Evolutionary conservation across 192 early-diverging fungal species (phyloP).

Genomic region (Umbelopsis isabellina): DNA sequence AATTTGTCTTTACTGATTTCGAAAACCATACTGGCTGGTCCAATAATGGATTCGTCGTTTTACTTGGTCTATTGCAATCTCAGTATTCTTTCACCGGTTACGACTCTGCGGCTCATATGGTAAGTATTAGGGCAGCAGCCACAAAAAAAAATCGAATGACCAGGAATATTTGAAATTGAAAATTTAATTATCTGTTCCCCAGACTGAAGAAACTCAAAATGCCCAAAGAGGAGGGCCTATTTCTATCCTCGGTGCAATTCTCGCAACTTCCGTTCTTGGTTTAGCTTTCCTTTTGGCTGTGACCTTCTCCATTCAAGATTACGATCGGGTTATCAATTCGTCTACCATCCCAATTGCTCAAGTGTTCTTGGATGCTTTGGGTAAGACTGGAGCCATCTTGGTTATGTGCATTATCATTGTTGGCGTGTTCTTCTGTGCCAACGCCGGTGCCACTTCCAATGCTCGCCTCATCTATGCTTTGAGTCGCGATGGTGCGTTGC

Average conservation of each 20-base stretch:
- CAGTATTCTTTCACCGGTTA: conserved; percentile 45
- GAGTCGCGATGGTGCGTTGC: conserved; percentile 50
- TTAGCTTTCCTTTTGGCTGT: conserved; percentile 42
- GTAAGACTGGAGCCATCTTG: conserved; percentile 39
- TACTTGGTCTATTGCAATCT: conserved; percentile 36
- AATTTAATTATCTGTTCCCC: background rate
- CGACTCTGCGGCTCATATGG: conserved; percentile 17
- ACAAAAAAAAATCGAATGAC: no score
- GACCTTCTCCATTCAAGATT: conserved; percentile 46
- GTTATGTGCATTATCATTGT: conserved; percentile 44
- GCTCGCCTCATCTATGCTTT: conserved; percentile 52
- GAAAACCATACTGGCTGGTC: conserved; percentile 45
- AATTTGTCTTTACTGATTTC: conserved; percentile 42
- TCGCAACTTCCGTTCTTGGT: conserved; percentile 39
- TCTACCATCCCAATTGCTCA: conserved; percentile 35
- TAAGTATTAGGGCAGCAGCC: background rate
- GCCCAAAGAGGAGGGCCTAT: conserved; percentile 43
- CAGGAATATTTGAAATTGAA: no score
- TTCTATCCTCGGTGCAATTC: conserved; percentile 42
- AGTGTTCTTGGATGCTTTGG: conserved; percentile 46
- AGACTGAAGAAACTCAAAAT: conserved; percentile 48
- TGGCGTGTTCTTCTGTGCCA: conserved; percentile 44
- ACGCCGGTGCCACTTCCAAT: conserved; percentile 44
- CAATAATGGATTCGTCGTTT: conserved; percentile 28
- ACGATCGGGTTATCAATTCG: conserved; percentile 33